A percentile compares a stretch with the other conserved stretches of the same genome.
Evolutionary conservation across 106 monocot genomes (phyloP).

Genomic region (Ottelia alismoides): DNA sequence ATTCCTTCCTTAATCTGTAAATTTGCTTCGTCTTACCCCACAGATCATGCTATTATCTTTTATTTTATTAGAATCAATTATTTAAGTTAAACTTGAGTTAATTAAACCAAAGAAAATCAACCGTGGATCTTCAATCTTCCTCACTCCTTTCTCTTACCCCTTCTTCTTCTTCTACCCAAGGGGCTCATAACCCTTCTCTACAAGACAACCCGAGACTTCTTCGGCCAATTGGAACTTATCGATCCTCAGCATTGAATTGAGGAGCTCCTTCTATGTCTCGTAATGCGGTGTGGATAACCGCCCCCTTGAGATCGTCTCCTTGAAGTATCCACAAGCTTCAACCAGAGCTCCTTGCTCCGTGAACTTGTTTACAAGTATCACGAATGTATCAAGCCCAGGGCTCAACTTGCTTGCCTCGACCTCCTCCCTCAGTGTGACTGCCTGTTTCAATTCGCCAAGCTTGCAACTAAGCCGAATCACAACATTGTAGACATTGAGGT

Average conservation of each 20-base stretch:
- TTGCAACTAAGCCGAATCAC: slow-evolving; percentile 71
- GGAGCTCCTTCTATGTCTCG: slow-evolving; percentile 66
- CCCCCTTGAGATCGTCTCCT: slow-evolving; percentile 62
- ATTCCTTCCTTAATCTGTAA: no score
- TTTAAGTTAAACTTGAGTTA: no score
- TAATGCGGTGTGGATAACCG: slow-evolving; percentile 58
- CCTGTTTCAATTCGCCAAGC: slow-evolving; percentile 54
- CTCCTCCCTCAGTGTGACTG: slow-evolving; percentile 36
- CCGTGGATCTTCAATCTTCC: no score
- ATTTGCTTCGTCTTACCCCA: no score
- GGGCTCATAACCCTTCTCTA: slow-evolving; percentile 53
- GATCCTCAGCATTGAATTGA: slow-evolving; percentile 60
- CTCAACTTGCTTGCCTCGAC: slow-evolving; percentile 47
- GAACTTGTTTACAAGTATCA: slow-evolving; percentile 61
- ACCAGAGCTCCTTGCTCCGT: slow-evolving; percentile 32
- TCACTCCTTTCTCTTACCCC: no score
- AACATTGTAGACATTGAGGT: slow-evolving; percentile 50
- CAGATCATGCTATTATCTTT: no score
- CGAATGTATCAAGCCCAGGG: slow-evolving; percentile 63
- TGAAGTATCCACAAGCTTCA: slow-evolving; percentile 66
- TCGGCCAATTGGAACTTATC: slow-evolving; percentile 73
- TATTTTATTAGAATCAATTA: no score
- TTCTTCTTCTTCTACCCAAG: slow-evolving; percentile 38
- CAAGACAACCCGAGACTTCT: slow-evolving; percentile 61
- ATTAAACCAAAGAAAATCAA: no score